Percentiles rank a stretch among this genome's conserved stretches.
phyloP scores from a whole-genome alignment of 2,329 filamentous ascomycete genomes.

The Aureobasidium sp. region DNA sequence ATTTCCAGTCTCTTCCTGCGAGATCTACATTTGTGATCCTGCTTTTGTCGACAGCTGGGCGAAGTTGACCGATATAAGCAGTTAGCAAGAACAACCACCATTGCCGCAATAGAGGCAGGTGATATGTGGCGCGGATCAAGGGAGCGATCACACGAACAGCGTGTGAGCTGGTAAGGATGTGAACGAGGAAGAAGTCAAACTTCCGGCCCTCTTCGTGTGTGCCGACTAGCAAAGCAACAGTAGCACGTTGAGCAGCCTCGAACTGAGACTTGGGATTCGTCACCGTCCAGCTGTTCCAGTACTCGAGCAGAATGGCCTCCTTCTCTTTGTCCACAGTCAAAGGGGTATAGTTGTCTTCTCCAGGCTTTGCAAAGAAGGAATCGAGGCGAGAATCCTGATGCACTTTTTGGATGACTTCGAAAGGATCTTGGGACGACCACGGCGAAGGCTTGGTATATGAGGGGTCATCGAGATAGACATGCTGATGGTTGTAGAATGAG shows the following conservation, averaged over 20 bases:
- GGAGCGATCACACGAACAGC: conserved; percentile 82
- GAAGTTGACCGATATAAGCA: conserved; percentile 67
- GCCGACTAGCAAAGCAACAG: conserved; percentile 54
- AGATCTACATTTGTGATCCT: conserved; percentile 54
- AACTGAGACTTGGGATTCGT: conserved; percentile 67
- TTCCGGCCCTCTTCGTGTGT: conserved; percentile 45
- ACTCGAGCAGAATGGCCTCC: conserved; percentile 66
- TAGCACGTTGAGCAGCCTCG: conserved; percentile 56
- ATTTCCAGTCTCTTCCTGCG: conserved; percentile 66
- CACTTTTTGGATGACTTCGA: conserved; percentile 66
- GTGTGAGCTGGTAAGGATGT: conserved; percentile 78
- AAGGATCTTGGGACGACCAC: conserved; percentile 53
- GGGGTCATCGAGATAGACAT: conserved; percentile 62
- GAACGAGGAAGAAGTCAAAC: conserved; percentile 79
- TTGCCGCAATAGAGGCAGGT: conserved; percentile 66
- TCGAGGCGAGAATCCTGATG: conserved; percentile 64
- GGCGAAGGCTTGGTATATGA: conserved; percentile 61
- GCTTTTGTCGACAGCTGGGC: conserved; percentile 65
- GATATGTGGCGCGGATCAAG: conserved; percentile 63
- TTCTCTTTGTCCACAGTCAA: conserved; percentile 66
- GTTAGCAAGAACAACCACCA: conserved; percentile 84
- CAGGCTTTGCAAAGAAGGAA: conserved; percentile 51
- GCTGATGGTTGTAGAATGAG: conserved; percentile 50
- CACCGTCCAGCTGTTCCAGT: conserved; percentile 86
- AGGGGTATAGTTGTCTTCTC: conserved; percentile 55